Conservation (phyloP, 2,329 filamentous ascomycete species). For the Tolypocladium amazonense region DNA sequence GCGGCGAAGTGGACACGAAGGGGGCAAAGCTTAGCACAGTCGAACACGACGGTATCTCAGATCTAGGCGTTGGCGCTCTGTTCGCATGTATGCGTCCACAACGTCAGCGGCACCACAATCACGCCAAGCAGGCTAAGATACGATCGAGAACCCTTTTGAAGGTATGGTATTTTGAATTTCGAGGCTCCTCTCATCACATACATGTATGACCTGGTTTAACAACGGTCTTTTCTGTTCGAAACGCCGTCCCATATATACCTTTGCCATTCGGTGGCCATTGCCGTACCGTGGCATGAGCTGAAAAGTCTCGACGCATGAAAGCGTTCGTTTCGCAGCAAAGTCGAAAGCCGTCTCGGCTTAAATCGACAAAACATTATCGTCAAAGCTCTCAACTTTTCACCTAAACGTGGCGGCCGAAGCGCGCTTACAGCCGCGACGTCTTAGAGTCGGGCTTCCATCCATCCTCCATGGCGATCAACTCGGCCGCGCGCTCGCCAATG, state of each 20-base stretch:
- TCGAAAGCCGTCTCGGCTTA: neutral
- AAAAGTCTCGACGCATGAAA: neutral
- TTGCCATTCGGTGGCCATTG: neutral
- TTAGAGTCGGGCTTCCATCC: slow-evolving; percentile 29
- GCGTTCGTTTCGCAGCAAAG: neutral
- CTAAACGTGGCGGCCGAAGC: neutral
- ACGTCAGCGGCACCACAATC: neutral
- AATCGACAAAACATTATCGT: neutral
- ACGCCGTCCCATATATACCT: neutral
- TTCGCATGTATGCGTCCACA: neutral
- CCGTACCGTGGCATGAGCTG: neutral
- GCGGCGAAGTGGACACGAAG: neutral
- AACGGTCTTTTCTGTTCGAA: neutral
- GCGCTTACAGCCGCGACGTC: slow-evolving; percentile 18
- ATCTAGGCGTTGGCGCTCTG: neutral
- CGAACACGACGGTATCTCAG: neutral
- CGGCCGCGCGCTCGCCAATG: slow-evolving; percentile 74
- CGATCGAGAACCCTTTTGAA: neutral
- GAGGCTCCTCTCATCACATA: neutral
- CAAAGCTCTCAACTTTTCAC: neutral
- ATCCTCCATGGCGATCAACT: slow-evolving; percentile 64
- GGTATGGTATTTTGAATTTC: neutral
- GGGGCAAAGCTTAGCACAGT: neutral
- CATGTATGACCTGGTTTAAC: neutral
- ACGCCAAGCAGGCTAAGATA: neutral